A percentile compares a stretch with the other conserved stretches of the same genome.
Conservation (phyloP, 163 green algal species). For the Chlorella variabilis region DNA sequence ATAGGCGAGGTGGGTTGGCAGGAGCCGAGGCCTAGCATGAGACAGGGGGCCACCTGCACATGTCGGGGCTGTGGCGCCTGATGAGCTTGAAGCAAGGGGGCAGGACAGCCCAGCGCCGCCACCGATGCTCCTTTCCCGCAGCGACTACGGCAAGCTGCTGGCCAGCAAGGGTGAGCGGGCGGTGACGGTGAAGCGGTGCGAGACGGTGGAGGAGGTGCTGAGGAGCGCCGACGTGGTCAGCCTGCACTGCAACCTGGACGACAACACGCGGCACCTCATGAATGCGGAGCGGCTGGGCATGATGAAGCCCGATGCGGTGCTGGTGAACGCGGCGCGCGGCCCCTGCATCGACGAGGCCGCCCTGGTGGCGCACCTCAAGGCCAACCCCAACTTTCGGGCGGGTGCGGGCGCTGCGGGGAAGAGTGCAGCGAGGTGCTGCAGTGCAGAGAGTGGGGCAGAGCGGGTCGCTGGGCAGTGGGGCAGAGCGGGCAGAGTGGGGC, state of each 20-base stretch:
- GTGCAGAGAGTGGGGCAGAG: background rate
- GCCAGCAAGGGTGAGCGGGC: constrained; percentile 73
- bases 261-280: constrained; percentile 93
- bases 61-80: too few relatives aligned
- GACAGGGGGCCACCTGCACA: too few relatives aligned
- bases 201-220: constrained; percentile 94
- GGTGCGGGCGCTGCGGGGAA: constrained; percentile 45
- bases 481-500: background rate
- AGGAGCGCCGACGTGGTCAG: constrained; percentile 84
- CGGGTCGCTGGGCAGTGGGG: background rate
- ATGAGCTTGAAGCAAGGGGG: background rate
- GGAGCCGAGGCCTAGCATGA: too few relatives aligned
- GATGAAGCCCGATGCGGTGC: constrained; percentile 95
- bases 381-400: constrained; percentile 90
- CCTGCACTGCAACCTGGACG: constrained; percentile 95
- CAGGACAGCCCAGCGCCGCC: too few relatives aligned
- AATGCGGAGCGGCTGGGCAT: constrained; percentile 85
- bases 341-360: constrained; percentile 93
- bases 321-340: constrained; percentile 94
- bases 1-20: constrained; percentile 63
- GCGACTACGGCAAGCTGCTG: constrained; percentile 78
- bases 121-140: background rate
- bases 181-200: constrained; percentile 75
- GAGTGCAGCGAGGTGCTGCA: too few relatives aligned
- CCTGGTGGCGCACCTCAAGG: constrained; percentile 92